Percentiles rank a stretch among this genome's conserved stretches.
Conservation (phyloP, 2,329 filamentous ascomycete species). For the Neopestalotiopsis rosae region DNA sequence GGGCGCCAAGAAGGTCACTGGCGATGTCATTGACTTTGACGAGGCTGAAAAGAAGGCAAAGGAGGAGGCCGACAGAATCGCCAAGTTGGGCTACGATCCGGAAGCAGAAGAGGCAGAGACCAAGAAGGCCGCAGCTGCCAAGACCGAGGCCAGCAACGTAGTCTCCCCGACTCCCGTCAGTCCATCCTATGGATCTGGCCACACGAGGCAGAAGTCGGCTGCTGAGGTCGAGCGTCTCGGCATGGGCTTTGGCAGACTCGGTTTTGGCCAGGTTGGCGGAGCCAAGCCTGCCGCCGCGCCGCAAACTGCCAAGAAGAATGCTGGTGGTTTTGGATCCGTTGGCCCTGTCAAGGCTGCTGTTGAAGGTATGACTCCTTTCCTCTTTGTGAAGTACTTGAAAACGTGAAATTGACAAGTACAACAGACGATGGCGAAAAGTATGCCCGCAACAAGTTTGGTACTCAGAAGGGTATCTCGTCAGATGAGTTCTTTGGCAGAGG, state of each 20-base stretch:
- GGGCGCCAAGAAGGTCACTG: constrained; percentile 88
- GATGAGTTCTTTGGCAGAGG: constrained; percentile 98
- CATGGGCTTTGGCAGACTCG: constrained; percentile 84
- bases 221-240: constrained; percentile 88
- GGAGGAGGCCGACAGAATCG: constrained; percentile 95
- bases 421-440: constrained; percentile 79
- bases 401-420: constrained; percentile 9
- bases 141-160: constrained; percentile 64
- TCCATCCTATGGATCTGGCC: constrained; percentile 70
- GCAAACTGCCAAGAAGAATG: constrained; percentile 70
- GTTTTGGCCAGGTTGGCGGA: constrained; percentile 84
- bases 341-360: constrained; percentile 72
- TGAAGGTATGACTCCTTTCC: constrained; percentile 60
- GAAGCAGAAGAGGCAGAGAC: constrained; percentile 73
- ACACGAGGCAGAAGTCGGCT: constrained; percentile 65
- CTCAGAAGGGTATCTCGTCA: constrained; percentile 94
- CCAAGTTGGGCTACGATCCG: constrained; percentile 93
- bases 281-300: constrained; percentile 61
- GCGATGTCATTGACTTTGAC: constrained; percentile 89
- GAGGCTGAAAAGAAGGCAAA: constrained; percentile 96
- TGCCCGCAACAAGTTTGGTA: constrained; percentile 86
- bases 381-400: neutral
- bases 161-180: constrained; percentile 77
- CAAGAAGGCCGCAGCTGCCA: constrained; percentile 43
- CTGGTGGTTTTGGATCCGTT: constrained; percentile 86